These are phyloP conservation scores for Yarrowia phangngaensis DNA, from an alignment of 805 yeast genomes.

Conservation along the genomic window DNA sequence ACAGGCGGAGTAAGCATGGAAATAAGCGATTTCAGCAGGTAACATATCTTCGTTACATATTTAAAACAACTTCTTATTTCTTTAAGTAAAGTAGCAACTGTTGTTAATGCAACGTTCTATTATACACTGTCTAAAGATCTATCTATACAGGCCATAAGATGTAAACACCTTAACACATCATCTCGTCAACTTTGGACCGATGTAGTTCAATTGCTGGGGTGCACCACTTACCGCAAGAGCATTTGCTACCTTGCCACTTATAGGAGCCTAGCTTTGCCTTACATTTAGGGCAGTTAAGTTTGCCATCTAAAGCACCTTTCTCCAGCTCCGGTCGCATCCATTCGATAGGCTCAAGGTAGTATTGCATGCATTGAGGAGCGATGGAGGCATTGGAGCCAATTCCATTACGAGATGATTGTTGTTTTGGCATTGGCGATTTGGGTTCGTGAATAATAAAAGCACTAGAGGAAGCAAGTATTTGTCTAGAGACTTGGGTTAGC, in stretches of 20 bases:
- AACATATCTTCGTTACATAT: too few relatives aligned
- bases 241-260: slow-evolving; percentile 90
- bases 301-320: slow-evolving; percentile 78
- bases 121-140: too few relatives aligned
- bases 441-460: slow-evolving; percentile 63
- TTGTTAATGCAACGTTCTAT: too few relatives aligned
- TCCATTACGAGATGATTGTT: slow-evolving; percentile 29
- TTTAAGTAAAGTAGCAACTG: too few relatives aligned
- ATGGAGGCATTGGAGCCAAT: slow-evolving; percentile 31
- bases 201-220: slow-evolving; percentile 84
- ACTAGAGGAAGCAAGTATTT: slow-evolving; percentile 55
- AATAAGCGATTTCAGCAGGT: too few relatives aligned
- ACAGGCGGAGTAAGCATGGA: too few relatives aligned
- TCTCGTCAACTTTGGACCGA: slow-evolving; percentile 73
- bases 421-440: slow-evolving; percentile 42
- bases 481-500: slow-evolving; percentile 22
- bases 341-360: slow-evolving; percentile 76
- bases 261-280: slow-evolving; percentile 82
- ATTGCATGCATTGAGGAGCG: slow-evolving; percentile 63
- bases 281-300: slow-evolving; percentile 81
- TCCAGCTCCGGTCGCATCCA: slow-evolving; percentile 88
- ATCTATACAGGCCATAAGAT: too few relatives aligned
- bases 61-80: too few relatives aligned
- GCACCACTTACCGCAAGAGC: slow-evolving; percentile 95
- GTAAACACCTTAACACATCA: slow-evolving; percentile 32